Evolutionary conservation across 495 filamentous ascomycete genomes (phyloP).

Genomic region (Massariosphaeria phaeospora): DNA sequence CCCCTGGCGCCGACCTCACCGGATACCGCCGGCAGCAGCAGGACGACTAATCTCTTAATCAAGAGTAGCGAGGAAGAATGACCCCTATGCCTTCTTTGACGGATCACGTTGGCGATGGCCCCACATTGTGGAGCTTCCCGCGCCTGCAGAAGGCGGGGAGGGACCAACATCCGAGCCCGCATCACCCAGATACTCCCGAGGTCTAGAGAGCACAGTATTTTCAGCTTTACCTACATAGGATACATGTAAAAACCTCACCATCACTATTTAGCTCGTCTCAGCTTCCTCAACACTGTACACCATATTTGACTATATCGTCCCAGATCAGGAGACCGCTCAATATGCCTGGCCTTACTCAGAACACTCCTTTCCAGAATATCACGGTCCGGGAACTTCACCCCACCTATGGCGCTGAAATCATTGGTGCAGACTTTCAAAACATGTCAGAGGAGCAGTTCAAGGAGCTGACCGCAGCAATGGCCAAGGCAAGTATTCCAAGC

Average conservation of each 20-base stretch:
- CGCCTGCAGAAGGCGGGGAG: conserved; percentile 3
- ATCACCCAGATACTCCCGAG: too few species aligned
- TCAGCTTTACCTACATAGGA: too few species aligned
- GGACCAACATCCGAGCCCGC: too few species aligned
- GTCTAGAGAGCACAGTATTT: too few species aligned
- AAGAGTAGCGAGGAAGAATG: too few species aligned
- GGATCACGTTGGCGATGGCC: too few species aligned
- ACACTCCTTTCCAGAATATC: conserved; percentile 35
- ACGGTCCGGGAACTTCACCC: conserved; percentile 47
- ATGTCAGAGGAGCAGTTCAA: conserved; percentile 45
- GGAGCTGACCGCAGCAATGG: conserved; percentile 47
- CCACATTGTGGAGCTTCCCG: not conserved
- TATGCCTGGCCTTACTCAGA: conserved; percentile 30
- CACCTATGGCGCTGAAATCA: conserved; percentile 53
- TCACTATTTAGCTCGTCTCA: not conserved
- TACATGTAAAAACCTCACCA: too few species aligned
- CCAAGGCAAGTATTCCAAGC: conserved; percentile 44
- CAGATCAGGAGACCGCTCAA: not conserved
- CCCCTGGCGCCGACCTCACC: too few species aligned
- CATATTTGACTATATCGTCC: too few species aligned
- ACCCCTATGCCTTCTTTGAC: too few species aligned
- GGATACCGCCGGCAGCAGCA: too few species aligned
- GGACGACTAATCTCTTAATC: too few species aligned
- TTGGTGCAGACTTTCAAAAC: conserved; percentile 49
- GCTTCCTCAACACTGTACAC: not conserved